A percentile compares a stretch with the other conserved stretches of the same genome.
Evolutionary conservation across 768 basidiomycete genomes (phyloP).

Genomic region (Xerocomellus chrysenteron): DNA sequence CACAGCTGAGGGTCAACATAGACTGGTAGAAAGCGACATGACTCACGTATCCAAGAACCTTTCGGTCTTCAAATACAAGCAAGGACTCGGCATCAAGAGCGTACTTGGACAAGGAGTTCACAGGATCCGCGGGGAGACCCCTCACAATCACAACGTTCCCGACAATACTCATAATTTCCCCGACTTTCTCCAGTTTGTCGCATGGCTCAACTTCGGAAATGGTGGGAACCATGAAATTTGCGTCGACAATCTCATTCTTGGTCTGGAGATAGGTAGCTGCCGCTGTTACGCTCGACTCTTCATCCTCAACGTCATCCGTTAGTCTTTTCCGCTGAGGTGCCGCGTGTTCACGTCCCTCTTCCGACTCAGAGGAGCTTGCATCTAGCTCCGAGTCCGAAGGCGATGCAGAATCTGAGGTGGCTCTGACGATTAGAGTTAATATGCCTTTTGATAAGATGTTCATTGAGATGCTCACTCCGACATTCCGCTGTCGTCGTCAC

Average conservation of each 20-base stretch:
- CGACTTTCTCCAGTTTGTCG: constrained; percentile 73
- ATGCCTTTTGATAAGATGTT: constrained; percentile 1
- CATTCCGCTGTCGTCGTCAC: constrained; percentile 39
- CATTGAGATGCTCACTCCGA: constrained; percentile 20
- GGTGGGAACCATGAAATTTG: constrained; percentile 59
- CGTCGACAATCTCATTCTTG: constrained; percentile 67
- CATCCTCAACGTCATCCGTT: constrained; percentile 45
- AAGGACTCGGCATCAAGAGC: constrained; percentile 88
- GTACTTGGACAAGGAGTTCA: constrained; percentile 50
- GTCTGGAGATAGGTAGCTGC: constrained; percentile 54
- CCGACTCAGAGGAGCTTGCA: constrained; percentile 23
- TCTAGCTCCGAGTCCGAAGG: constrained; percentile 36
- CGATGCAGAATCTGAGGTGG: constrained; percentile 36
- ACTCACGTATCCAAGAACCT: constrained; percentile 88
- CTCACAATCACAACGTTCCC: constrained; percentile 72
- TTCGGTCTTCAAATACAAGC: constrained; percentile 85
- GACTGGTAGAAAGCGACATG: background rate
- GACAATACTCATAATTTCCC: constrained; percentile 74
- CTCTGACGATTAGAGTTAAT: constrained; percentile 27
- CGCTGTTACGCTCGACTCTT: constrained; percentile 43
- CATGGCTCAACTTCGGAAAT: constrained; percentile 59
- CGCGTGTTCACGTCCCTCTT: constrained; percentile 11
- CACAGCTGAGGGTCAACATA: constrained; percentile 14
- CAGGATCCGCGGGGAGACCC: constrained; percentile 48
- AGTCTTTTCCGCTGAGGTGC: constrained; percentile 7